These are phyloP conservation scores for Crithidia fasciculata DNA, from an alignment of 208 protist species.

Conservation along the genomic window DNA sequence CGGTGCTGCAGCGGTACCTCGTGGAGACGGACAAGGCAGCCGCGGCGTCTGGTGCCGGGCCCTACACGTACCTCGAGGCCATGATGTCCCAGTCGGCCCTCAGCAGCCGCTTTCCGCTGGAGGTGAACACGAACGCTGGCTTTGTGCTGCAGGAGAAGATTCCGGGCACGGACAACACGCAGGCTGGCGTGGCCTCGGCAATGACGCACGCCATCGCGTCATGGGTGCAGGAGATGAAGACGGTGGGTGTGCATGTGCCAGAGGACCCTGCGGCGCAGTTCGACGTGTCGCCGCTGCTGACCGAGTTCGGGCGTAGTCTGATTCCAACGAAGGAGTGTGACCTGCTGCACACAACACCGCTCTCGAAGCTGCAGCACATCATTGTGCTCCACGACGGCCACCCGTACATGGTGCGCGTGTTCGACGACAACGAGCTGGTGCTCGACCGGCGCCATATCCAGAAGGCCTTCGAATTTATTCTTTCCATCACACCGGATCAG, in stretches of 20 bases:
- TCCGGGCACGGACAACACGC: constrained; percentile 46
- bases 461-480: constrained; percentile 74
- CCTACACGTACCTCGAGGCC: constrained; percentile 78
- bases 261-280: constrained; percentile 33
- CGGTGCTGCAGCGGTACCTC: constrained; percentile 65
- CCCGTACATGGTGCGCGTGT: constrained; percentile 71
- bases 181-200: constrained; percentile 68
- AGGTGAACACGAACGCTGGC: constrained; percentile 75
- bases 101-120: constrained; percentile 60
- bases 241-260: constrained; percentile 44
- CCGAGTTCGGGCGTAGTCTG: constrained; percentile 79
- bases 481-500: constrained; percentile 75
- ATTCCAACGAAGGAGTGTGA: constrained; percentile 74
- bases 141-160: constrained; percentile 68
- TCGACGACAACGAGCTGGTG: constrained; percentile 55
- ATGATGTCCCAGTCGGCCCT: constrained; percentile 59
- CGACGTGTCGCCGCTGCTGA: constrained; percentile 72
- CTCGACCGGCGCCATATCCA: constrained; percentile 60
- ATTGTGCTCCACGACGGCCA: constrained; percentile 87
- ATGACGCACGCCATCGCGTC: constrained; percentile 67
- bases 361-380: constrained; percentile 74
- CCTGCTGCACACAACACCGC: constrained; percentile 57
- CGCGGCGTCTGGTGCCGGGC: constrained; percentile 41
- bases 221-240: constrained; percentile 51
- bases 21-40: constrained; percentile 65